Evolutionary conservation across 768 basidiomycete genomes (phyloP), one percentile per base, ranked within the genome.

Genomic region (Guyanaporus albipodus): DNA sequence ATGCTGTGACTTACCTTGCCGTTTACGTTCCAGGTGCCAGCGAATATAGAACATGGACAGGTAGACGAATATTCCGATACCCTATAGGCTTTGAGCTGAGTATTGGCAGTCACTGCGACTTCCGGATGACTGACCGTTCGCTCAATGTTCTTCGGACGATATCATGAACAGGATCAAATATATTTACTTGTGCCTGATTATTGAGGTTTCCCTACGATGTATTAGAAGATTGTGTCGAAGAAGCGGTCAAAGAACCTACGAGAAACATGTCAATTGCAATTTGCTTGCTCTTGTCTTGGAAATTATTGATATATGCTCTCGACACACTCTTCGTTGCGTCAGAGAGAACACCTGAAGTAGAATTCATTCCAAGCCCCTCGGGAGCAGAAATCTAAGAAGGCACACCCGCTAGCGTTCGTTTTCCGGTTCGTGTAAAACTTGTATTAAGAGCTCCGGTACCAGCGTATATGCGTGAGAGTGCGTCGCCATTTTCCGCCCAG

Each of bases 401-500:
- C 70, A 12, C 58, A 85, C 88, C 88, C 39, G 87, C 94, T 43
- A 97, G 68, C 5, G 94, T 97, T 50, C 91, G 79, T 70, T 96
- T 99, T 35, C 96, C 96, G 51, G 80, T 94, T 38, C 96, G 73
- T 0, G 96, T 99, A 63, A 91, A 94, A 57, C 89, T 92, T 5
- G 96, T 98, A 60, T 99, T 99, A 53, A 99, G 70, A 17, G 96
- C 88, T 15, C 88, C 88, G 4, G 88, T 91, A 29, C 88, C 96
- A 32, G 94, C 94, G 66, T 99, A 99, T 54, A 95, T 95, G 47
- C 85, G 83, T 15, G 90, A 92, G 31, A 99, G 65, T 0, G 90
- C 88, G 62, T 96, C 93, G 11, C 93, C 93, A 58, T 92, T 95
- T 71, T 94, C 95, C 2, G 96, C 96, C 94, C 94, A 99, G 4